Conservation (phyloP, 768 basidiomycete genomes). For the Termitomyces bulborhizus region DNA sequence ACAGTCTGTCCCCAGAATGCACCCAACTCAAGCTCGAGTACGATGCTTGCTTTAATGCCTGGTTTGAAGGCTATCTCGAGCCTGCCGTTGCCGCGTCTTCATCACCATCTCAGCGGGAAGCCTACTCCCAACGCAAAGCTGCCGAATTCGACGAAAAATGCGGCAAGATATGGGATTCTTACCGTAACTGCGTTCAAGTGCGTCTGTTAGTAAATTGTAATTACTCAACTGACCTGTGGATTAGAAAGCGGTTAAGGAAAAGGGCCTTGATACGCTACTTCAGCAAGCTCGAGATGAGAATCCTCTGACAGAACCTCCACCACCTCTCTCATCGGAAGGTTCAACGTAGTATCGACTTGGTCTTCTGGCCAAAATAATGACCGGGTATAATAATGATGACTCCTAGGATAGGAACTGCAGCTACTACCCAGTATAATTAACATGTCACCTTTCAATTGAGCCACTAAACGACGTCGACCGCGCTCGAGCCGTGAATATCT, state of each 20-base stretch:
- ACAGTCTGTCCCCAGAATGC: conserved; percentile 78
- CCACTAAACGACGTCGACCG: background rate
- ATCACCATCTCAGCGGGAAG: conserved; percentile 39
- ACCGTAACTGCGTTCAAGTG: conserved; percentile 81
- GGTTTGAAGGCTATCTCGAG: conserved; percentile 96
- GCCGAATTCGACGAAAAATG: conserved; percentile 85
- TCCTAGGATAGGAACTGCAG: background rate
- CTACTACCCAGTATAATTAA: too few species aligned
- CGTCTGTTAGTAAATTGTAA: conserved; percentile 16
- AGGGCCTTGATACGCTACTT: conserved; percentile 68
- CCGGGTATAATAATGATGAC: background rate
- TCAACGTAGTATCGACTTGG: background rate
- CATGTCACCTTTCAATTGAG: too few species aligned
- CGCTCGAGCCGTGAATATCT: background rate
- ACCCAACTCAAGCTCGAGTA: conserved; percentile 87
- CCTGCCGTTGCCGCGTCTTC: conserved; percentile 51
- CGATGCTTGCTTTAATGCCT: conserved; percentile 93
- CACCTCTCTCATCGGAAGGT: conserved; percentile 22
- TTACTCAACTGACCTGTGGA: background rate
- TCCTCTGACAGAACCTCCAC: conserved; percentile 58
- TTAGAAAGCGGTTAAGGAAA: conserved; percentile 76
- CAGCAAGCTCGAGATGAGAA: conserved; percentile 79
- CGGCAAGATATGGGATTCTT: conserved; percentile 75
- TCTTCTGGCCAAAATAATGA: background rate
- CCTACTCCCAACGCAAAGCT: conserved; percentile 71